These are phyloP conservation scores for Coffea canephora DNA, from an alignment of 257 asterid species.

Conservation along the genomic window DNA sequence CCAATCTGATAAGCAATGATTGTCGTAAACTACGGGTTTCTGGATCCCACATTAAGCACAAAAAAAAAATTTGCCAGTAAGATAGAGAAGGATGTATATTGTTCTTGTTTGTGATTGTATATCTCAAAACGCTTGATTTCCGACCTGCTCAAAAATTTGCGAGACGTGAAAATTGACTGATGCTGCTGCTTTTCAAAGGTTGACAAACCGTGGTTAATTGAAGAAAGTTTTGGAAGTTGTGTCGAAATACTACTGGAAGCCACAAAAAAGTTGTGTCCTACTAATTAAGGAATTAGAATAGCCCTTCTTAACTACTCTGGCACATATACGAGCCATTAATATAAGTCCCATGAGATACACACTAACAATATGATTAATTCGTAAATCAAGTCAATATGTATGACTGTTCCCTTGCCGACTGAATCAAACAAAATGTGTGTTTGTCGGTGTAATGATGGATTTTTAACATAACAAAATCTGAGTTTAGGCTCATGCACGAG, in stretches of 20 bases:
- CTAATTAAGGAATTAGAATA: not conserved
- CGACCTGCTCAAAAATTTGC: slow-evolving; percentile 16
- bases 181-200: not conserved
- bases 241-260: not conserved
- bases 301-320: not conserved
- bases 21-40: slow-evolving; percentile 5
- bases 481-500: not conserved
- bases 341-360: not conserved
- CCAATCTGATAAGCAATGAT: slow-evolving; percentile 8
- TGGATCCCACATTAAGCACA: slow-evolving; percentile 10
- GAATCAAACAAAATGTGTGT: not conserved
- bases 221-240: not conserved
- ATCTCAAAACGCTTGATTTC: slow-evolving; percentile 19
- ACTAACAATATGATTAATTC: not conserved
- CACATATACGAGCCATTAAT: not conserved
- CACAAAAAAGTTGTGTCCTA: no score
- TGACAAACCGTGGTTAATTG: not conserved
- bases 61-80: slow-evolving; percentile 3
- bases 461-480: not conserved
- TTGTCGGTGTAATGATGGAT: not conserved
- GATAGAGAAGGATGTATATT: slow-evolving; percentile 8
- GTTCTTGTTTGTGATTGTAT: slow-evolving; percentile 4
- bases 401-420: not conserved
- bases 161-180: slow-evolving; percentile 14
- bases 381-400: not conserved